Conservation (phyloP, 129 eudicot species). For the Flaveria bidentis region DNA sequence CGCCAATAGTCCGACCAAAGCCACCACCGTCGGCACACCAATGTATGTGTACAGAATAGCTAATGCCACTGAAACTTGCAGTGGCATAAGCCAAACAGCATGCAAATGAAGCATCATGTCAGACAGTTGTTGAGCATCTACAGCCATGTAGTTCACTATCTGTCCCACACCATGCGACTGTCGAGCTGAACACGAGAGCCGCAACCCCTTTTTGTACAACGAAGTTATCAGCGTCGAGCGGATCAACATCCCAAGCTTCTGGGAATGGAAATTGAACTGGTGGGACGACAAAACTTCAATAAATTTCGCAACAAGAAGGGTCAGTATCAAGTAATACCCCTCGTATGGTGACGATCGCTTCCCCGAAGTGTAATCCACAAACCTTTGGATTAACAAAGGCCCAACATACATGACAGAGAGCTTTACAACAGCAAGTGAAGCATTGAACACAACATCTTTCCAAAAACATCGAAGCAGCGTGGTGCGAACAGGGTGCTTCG, state of each 20-base stretch:
- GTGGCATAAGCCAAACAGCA: constrained; percentile 78
- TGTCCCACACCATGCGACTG: constrained; percentile 92
- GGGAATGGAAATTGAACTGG: constrained; percentile 80
- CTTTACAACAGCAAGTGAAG: constrained; percentile 59
- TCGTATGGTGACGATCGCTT: constrained; percentile 55
- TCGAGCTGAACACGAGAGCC: constrained; percentile 82
- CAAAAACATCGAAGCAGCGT: constrained; percentile 78
- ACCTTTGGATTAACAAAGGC: constrained; percentile 69
- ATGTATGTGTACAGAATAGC: constrained; percentile 55
- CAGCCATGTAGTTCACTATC: constrained; percentile 94
- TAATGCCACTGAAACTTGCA: constrained; percentile 63
- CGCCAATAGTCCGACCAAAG: constrained; percentile 48
- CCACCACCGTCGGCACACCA: constrained; percentile 53
- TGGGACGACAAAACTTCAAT: constrained; percentile 74
- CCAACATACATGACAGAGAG: constrained; percentile 84
- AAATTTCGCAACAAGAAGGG: constrained; percentile 67
- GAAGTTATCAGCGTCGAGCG: constrained; percentile 72
- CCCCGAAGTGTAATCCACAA: constrained; percentile 76
- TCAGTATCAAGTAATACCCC: constrained; percentile 74
- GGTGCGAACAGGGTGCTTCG: constrained; percentile 66
- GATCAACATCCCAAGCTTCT: constrained; percentile 80
- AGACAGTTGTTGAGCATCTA: constrained; percentile 95
- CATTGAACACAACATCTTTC: constrained; percentile 67
- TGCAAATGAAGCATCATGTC: constrained; percentile 94
- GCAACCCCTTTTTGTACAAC: constrained; percentile 77